A percentile compares a stretch with the other conserved stretches of the same genome.
phyloP scores from a whole-genome alignment of 2,329 filamentous ascomycete genomes.

The Seiridium unicorne region DNA sequence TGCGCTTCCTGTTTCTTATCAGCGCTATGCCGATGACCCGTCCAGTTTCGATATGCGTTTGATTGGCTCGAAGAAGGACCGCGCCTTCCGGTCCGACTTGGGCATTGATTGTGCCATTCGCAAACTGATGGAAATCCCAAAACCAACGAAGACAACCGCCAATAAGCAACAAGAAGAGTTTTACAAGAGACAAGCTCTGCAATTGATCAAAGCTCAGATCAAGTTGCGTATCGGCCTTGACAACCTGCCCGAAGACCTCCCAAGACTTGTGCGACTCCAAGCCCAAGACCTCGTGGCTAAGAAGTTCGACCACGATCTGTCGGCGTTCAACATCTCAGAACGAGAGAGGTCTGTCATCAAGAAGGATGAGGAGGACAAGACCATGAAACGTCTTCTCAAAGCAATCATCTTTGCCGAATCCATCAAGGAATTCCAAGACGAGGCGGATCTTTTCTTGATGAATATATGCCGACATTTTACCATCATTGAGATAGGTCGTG shows the following conservation, averaged over 20 bases:
- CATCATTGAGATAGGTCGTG: conserved; percentile 82
- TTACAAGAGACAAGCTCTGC: conserved; percentile 92
- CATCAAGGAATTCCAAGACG: conserved; percentile 73
- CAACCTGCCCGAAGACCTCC: conserved; percentile 83
- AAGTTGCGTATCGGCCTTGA: conserved; percentile 90
- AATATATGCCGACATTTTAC: conserved; percentile 89
- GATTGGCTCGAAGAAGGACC: conserved; percentile 84
- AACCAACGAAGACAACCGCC: conserved; percentile 47
- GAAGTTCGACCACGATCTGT: conserved; percentile 69
- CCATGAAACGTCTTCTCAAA: conserved; percentile 83
- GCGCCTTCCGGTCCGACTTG: conserved; percentile 81
- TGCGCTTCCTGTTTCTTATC: conserved; percentile 78
- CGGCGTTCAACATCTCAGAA: conserved; percentile 72
- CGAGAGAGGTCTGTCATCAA: conserved; percentile 82
- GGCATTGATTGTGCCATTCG: conserved; percentile 87
- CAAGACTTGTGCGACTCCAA: conserved; percentile 80
- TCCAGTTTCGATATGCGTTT: conserved; percentile 86
- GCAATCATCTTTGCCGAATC: conserved; percentile 84
- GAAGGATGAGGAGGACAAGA: conserved; percentile 78
- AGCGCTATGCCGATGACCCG: conserved; percentile 82
- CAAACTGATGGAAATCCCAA: conserved; percentile 80
- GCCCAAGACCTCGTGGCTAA: conserved; percentile 78
- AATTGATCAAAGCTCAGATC: conserved; percentile 82
- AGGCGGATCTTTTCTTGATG: conserved; percentile 72
- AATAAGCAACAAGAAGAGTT: conserved; percentile 70